These are phyloP conservation scores for Nitzschia inconspicua DNA, from an alignment of 108 stramenopile genomes.

Conservation along the genomic window DNA sequence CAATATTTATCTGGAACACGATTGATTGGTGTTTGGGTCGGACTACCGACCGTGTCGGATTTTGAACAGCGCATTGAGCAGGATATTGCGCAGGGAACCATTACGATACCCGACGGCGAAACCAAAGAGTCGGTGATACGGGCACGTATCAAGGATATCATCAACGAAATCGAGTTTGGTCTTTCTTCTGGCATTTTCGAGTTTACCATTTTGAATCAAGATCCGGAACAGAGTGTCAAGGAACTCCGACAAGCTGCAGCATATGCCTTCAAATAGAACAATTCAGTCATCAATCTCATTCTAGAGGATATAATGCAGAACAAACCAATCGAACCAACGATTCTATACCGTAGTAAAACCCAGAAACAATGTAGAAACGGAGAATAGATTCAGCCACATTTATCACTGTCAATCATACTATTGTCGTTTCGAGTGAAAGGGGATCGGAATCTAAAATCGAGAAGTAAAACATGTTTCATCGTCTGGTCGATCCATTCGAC, in stretches of 20 bases:
- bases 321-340: too few relatives aligned
- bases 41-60: slow-evolving; percentile 57
- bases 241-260: slow-evolving; percentile 63
- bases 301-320: too few relatives aligned
- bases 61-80: slow-evolving; percentile 55
- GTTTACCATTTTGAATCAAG: slow-evolving; percentile 80
- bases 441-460: too few relatives aligned
- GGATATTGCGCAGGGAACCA: slow-evolving; percentile 42
- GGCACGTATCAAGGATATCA: slow-evolving; percentile 55
- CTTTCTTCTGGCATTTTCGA: slow-evolving; percentile 81
- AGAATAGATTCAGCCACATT: too few relatives aligned
- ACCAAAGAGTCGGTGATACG: slow-evolving; percentile 53
- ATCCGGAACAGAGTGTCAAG: slow-evolving; percentile 53
- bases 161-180: slow-evolving; percentile 82
- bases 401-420: too few relatives aligned
- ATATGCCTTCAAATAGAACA: slow-evolving; percentile 68
- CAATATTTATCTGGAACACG: slow-evolving; percentile 39
- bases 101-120: slow-evolving; percentile 57
- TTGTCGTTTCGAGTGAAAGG: too few relatives aligned
- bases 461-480: too few relatives aligned
- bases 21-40: slow-evolving; percentile 81
- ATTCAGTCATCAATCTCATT: too few relatives aligned
- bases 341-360: too few relatives aligned
- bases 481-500: too few relatives aligned
- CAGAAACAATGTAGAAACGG: too few relatives aligned